phyloP scores from a whole-genome alignment of 345 rosid species.

The Pelargonium nanum region DNA sequence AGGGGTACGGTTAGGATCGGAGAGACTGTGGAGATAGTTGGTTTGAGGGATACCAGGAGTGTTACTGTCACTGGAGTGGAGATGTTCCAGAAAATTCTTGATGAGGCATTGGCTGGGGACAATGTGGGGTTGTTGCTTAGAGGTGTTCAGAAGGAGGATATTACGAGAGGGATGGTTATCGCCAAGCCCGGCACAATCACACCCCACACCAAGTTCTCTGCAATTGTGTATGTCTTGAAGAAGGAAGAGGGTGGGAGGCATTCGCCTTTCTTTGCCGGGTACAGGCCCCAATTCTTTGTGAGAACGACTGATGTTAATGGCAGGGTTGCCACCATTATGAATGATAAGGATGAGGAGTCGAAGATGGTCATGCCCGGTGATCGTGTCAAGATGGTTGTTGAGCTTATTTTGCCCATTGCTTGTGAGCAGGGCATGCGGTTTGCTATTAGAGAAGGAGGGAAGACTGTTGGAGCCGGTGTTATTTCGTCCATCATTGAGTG shows the following conservation, averaged over 20 bases:
- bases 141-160: constrained; percentile 17
- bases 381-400: constrained; percentile 22
- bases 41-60: constrained; percentile 16
- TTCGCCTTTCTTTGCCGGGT: constrained; percentile 19
- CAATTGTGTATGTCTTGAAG: constrained; percentile 21
- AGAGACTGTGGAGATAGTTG: constrained; percentile 17
- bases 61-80: constrained; percentile 19
- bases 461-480: constrained; percentile 17
- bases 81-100: constrained; percentile 22
- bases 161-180: constrained; percentile 21
- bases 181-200: constrained; percentile 20
- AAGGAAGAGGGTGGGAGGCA: constrained; percentile 21
- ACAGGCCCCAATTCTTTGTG: constrained; percentile 41
- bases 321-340: constrained; percentile 15
- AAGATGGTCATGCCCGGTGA: constrained; percentile 22
- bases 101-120: constrained; percentile 21
- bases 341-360: constrained; percentile 19
- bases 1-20: constrained; percentile 16
- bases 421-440: constrained; percentile 17
- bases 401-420: constrained; percentile 22
- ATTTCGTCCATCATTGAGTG: constrained; percentile 17
- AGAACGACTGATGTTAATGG: constrained; percentile 42
- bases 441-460: constrained; percentile 21
- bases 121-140: constrained; percentile 19
- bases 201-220: constrained; percentile 18